Evolutionary conservation across 768 basidiomycete genomes (phyloP), one percentile per base, ranked within the genome.

Genomic region (Paxillus involutus): DNA sequence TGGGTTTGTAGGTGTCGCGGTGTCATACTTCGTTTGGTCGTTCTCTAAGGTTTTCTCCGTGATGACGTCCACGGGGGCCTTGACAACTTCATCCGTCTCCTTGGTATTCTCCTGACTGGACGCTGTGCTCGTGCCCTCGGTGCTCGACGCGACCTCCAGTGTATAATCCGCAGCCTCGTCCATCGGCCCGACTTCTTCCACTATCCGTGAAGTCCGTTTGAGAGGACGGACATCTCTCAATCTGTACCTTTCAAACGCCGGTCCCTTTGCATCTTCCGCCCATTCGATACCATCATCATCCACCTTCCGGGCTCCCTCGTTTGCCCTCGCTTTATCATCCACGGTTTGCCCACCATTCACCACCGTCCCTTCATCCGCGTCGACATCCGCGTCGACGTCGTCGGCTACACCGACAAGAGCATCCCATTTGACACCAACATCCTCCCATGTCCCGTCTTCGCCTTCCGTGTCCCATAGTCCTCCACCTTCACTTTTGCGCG

Each of bases 351-450:
- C 40, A 30, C n/a, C 7, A 19, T 44, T 30, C 40, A 59, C 24
- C 16, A 47, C 6, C 14, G 56, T 59, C 1, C 58, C 58, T 7
- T 55, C 56, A 8, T 26, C 56, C 55, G 30, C 16, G 6, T 30
- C 29, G n/a, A 8, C 32, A 19, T 21, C 40, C 16, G 19, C 72
- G 10, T 68, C 72, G 6, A 4, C 47, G 30, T 71, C 69, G 29
- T 64, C 65, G 8, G 53, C 73, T 1, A 40, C 47, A 24, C 60
- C 62, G 6, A 77, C 73, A 13, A 81, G 66, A 10, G 72, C 73
- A 47, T 85, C 82, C 82, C 85, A 85, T 12, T 73, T 73, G 3
- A 74, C 74, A 24, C 80, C 78, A 1, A 85, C 73, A 45, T 83
- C 79, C 11, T 79, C 75, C 82, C 82, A 85, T 29, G 69, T 66